Base-by-base conservation (phyloP, 169 alveolate species). In the Blepharisma undulans region DNA sequence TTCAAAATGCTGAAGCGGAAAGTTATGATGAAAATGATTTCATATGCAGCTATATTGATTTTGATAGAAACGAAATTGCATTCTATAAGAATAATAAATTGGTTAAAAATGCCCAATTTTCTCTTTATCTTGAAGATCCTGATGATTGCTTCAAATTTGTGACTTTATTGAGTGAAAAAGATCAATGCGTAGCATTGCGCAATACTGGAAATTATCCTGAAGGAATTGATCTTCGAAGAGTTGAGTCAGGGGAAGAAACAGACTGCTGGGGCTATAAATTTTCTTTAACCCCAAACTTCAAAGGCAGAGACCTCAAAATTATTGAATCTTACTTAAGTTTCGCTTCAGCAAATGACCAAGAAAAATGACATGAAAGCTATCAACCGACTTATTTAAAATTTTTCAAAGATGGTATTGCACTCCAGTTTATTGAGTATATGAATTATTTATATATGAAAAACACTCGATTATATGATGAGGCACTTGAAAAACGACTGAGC, bases 231-330 rank as follows among this genome's bases (percentile, higher is more conserved):
- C 33, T 85, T 21, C 34, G 48, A 3, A 59, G 19, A 29, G 30
- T 18, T 61, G 71, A 66, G 22, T 19, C 12, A 16, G 22, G 18
- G 4, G 14, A 19, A 34, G 72, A n/a, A 19, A 61, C 27, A 4
- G 33, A 25, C 61, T 6, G 60, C 48, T 85, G 90, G 84, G 90
- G 90, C 33, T 85, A 61, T 48, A 72, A 85, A 19, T 85, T 85
- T 8, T 7, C 22, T 22, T 84, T 34, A 12, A 85, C 82, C 14
- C 66, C 71, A 5, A 30, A 3, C 5, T 85, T 61, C 34, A 60
- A 59, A 61, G 79, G 79, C 4, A 48, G 72, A 25, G n/a, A 66
- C 22, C n/a, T 19, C 25, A 59, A 30, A 59, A 30, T 78, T 4
- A 78, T 30, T 27, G 59, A 78, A 30, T 25, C 79, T 3, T 36